Evolutionary conservation across 2,329 filamentous ascomycete species (phyloP).

Genomic region (Leptographium radiaticola): DNA sequence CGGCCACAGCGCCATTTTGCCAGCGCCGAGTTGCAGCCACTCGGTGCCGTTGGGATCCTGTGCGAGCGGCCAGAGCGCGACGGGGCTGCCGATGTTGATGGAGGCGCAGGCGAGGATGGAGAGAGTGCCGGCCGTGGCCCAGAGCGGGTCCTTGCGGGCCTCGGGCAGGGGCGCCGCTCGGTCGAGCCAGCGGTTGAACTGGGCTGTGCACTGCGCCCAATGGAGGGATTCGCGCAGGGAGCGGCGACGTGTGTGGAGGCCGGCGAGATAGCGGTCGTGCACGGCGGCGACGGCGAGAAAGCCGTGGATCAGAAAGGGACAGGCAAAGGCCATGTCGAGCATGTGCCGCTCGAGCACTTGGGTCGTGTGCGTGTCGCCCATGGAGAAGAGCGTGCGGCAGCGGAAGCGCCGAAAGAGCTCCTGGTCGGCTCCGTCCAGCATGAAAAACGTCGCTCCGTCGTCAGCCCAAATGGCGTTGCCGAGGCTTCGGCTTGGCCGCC

Average conservation of each 20-base stretch:
- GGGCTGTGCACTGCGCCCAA: conserved; percentile 25
- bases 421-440: conserved; percentile 1
- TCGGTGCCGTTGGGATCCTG: conserved; percentile 16
- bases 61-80: conserved; percentile 21
- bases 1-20: conserved; percentile 24
- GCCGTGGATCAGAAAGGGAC: conserved; percentile 33
- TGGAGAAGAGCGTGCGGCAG: not conserved
- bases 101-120: conserved; percentile 26
- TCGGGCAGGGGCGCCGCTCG: conserved; percentile 17
- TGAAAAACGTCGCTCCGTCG: conserved; percentile 6
- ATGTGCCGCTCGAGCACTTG: conserved; percentile 12
- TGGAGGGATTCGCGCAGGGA: conserved; percentile 29
- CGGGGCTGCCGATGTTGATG: conserved; percentile 19
- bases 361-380: not conserved
- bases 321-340: conserved; percentile 23
- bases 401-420: conserved; percentile 4
- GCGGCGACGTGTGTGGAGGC: conserved; percentile 12
- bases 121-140: conserved; percentile 30
- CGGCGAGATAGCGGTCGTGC: conserved; percentile 23
- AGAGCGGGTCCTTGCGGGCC: conserved; percentile 29
- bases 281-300: conserved; percentile 27
- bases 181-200: conserved; percentile 24
- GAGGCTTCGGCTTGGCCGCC: not conserved
- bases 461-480: conserved; percentile 20
- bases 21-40: conserved; percentile 21